Conservation (phyloP, 2,329 filamentous ascomycete genomes). For the Gaeumannomyces sp. region DNA sequence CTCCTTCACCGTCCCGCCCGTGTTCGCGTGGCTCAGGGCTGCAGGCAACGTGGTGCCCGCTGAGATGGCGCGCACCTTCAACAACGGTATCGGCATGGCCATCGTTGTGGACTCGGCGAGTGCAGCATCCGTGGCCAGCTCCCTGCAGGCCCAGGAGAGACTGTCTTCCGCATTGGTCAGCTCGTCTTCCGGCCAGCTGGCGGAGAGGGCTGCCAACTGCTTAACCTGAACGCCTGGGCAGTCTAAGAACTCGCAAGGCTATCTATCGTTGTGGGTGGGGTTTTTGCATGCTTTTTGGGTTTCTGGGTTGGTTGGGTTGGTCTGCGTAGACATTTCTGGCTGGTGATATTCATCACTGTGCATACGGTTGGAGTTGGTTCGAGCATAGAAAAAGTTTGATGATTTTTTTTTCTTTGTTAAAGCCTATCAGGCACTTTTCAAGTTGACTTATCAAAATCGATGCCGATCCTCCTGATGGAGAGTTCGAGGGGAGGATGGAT, state of each 20-base stretch:
- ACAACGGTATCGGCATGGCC: conserved; percentile 93
- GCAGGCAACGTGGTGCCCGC: conserved; percentile 61
- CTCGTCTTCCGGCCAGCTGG: conserved; percentile 52
- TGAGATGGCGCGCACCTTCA: conserved; percentile 92
- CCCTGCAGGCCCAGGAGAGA: conserved; percentile 64
- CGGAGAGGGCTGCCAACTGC: conserved; percentile 55
- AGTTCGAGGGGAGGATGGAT: not conserved
- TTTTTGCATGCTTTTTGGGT: not conserved
- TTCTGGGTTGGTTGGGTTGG: not conserved
- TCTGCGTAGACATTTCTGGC: not conserved
- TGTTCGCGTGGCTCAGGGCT: conserved; percentile 82
- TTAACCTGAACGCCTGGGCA: conserved; percentile 44
- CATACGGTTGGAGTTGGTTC: not conserved
- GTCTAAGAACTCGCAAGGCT: not conserved
- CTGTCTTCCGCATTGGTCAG: conserved; percentile 68
- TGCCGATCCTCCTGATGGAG: not conserved
- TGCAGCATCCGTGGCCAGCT: conserved; percentile 51
- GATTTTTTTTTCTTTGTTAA: not conserved
- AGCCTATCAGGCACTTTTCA: not conserved
- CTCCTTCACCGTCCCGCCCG: conserved; percentile 67
- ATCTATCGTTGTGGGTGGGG: not conserved
- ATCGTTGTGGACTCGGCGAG: conserved; percentile 70
- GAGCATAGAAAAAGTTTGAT: not conserved
- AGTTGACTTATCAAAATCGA: not conserved
- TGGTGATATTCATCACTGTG: not conserved